A percentile compares a stretch with the other conserved stretches of the same genome.
phyloP scores from a whole-genome alignment of 306 rosid genomes.

The Medicago ruthenica region DNA sequence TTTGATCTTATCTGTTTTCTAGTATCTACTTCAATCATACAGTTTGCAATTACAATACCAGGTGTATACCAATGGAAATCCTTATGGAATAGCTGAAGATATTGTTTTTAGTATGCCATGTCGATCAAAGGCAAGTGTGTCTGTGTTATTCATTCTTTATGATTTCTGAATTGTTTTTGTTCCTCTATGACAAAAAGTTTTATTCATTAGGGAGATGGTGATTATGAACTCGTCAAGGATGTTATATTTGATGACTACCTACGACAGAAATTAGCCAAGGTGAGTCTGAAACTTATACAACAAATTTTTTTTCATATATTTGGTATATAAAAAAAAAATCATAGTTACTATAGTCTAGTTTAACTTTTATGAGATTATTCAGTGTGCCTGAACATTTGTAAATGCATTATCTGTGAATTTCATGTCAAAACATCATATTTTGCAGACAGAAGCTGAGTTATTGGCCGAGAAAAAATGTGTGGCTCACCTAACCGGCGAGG shows the following conservation, averaged over 20 bases:
- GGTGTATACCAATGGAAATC: slow-evolving; percentile 91
- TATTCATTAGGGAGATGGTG: slow-evolving; percentile 82
- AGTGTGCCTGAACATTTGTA: too few species aligned
- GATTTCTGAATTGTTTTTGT: background rate
- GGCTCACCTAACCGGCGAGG: slow-evolving; percentile 98
- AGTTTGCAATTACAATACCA: slow-evolving; percentile 42
- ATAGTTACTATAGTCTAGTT: background rate
- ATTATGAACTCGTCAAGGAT: slow-evolving; percentile 88
- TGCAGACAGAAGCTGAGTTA: slow-evolving; percentile 94
- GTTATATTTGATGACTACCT: slow-evolving; percentile 82
- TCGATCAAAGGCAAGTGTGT: slow-evolving; percentile 75
- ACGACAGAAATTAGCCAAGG: slow-evolving; percentile 71
- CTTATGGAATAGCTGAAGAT: slow-evolving; percentile 90
- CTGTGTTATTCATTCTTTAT: slow-evolving; percentile 27
- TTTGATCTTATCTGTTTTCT: background rate
- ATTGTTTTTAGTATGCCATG: slow-evolving; percentile 98
- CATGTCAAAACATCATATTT: slow-evolving; percentile 2
- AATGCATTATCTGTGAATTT: background rate
- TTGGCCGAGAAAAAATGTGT: slow-evolving; percentile 95
- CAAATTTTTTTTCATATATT: background rate
- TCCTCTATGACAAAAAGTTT: background rate
- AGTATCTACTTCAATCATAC: slow-evolving; percentile 23
- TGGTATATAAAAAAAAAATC: background rate
- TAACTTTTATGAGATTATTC: background rate
- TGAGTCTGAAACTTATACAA: slow-evolving; percentile 28